Evolutionary conservation across 192 early-diverging fungal genomes (phyloP), one percentile per base, ranked within the genome.

Genomic region (Borealophlyctis nickersoniae): DNA sequence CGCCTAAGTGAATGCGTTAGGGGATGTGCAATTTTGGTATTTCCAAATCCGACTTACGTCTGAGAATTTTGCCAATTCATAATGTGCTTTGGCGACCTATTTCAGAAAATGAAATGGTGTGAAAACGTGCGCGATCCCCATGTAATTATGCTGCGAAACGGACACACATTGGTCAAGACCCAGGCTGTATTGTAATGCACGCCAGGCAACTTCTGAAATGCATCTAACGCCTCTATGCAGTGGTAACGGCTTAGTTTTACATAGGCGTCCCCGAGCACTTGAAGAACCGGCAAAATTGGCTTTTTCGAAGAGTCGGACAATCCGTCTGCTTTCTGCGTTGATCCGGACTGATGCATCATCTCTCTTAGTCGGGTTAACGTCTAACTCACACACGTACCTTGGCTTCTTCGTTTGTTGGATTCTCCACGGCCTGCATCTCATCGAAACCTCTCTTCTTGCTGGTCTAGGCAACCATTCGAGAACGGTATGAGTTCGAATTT

Each of bases 11-110:
- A 19, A 45, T 13, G 19, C 39, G 19, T 13, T 45, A 19, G 19
- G 39, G 7, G 9, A 13, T 45, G 9, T 13, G 7, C 39, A 45
- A 13, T 7, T 13, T 19, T 19, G 9, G 19, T 19, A 13, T 7
- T 19, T 13, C 19, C 19, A 7, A 45, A 45, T 13, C 39, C 39
- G 19, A 45, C 52, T 23, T 52, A 60, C 86, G 75, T 91, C 82
- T 4, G 73, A 58, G 49, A 81, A 84, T 58, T 77, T 24, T 0
- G 78, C 81, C 1, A 77, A 56, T 58, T 84, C 82, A 65, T 78
- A 85, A 54, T 71, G 81, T 22, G 75, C 65, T 4, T 77, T 77
- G 0, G 81, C 82, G 50, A 84, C 65, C 75, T 72, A 78, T 53
- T 19, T 71, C 63, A 34, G 76, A 54, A 19, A 45, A 13, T 19